These are phyloP conservation scores for Cercospora brassicicola DNA, from an alignment of 2,329 filamentous ascomycete species.

Conservation along the genomic window DNA sequence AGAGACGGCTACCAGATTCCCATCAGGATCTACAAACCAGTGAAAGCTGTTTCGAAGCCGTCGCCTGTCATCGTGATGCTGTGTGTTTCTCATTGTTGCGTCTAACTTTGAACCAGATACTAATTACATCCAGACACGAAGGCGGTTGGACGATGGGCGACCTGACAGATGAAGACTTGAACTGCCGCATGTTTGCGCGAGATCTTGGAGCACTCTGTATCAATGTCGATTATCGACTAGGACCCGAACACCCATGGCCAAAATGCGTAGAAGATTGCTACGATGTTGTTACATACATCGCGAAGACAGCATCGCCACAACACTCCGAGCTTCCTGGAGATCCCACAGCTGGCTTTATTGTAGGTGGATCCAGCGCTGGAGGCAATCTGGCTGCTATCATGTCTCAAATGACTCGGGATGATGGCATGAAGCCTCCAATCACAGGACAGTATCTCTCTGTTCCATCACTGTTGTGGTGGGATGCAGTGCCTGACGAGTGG, in stretches of 20 bases:
- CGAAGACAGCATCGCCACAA: conserved; percentile 38
- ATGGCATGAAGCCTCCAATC: conserved; percentile 45
- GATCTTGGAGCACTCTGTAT: conserved; percentile 23
- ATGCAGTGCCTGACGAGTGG: conserved; percentile 43
- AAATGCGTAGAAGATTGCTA: conserved; percentile 47
- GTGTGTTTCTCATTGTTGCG: neutral
- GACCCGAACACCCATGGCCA: conserved; percentile 51
- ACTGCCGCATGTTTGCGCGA: conserved; percentile 24
- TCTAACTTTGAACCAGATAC: neutral
- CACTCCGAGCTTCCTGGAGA: conserved; percentile 29
- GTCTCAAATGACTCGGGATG: conserved; percentile 45
- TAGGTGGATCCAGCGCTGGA: conserved; percentile 52
- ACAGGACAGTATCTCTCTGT: conserved; percentile 46
- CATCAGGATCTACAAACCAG: conserved; percentile 22
- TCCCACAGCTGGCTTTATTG: conserved; percentile 48
- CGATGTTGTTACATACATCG: conserved; percentile 43
- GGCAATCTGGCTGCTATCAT: conserved; percentile 46
- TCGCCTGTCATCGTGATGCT: conserved; percentile 42
- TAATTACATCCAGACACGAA: conserved; percentile 38
- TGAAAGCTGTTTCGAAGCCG: neutral
- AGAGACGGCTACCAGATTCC: conserved; percentile 23
- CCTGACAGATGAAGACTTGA: conserved; percentile 42
- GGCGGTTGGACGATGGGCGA: conserved; percentile 48
- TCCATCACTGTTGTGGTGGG: conserved; percentile 44
- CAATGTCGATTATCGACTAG: conserved; percentile 43